These are phyloP conservation scores for Elsinoe ampelina DNA, from an alignment of 2,329 filamentous ascomycete genomes.

Conservation along the genomic window DNA sequence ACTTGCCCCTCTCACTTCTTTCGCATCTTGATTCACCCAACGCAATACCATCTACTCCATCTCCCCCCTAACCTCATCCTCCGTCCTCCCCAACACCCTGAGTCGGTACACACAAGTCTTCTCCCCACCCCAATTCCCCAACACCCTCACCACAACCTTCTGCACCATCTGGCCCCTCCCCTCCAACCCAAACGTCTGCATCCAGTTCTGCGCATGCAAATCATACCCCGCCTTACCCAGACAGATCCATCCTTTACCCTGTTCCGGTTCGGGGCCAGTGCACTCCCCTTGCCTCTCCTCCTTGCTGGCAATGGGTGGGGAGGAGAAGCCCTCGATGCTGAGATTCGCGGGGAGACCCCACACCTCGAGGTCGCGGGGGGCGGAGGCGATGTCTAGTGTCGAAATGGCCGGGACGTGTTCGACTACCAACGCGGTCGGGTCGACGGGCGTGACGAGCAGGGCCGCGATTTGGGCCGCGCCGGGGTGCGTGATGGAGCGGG, in stretches of 20 bases:
- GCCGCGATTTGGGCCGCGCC: conserved; percentile 58
- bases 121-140: conserved; percentile 35
- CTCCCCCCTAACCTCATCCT: conserved; percentile 9
- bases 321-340: conserved; percentile 8
- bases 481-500: conserved; percentile 34
- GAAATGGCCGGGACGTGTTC: conserved; percentile 37
- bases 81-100: conserved; percentile 32
- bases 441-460: conserved; percentile 28
- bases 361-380: conserved; percentile 36
- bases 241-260: conserved; percentile 28
- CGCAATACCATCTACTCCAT: not conserved
- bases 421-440: conserved; percentile 34
- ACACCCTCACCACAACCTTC: conserved; percentile 32
- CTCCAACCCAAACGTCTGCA: conserved; percentile 34
- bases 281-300: conserved; percentile 15
- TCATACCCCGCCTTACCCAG: conserved; percentile 34
- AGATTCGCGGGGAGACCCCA: conserved; percentile 29
- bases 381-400: conserved; percentile 31
- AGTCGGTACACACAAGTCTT: conserved; percentile 41
- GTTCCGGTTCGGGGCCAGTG: conserved; percentile 15
- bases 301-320: conserved; percentile 14
- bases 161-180: conserved; percentile 23
- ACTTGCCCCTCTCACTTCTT: no score
- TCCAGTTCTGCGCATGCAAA: conserved; percentile 31
- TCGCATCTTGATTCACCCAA: no score